phyloP scores from a whole-genome alignment of 257 asterid genomes.

The Rehmannia glutinosa region DNA sequence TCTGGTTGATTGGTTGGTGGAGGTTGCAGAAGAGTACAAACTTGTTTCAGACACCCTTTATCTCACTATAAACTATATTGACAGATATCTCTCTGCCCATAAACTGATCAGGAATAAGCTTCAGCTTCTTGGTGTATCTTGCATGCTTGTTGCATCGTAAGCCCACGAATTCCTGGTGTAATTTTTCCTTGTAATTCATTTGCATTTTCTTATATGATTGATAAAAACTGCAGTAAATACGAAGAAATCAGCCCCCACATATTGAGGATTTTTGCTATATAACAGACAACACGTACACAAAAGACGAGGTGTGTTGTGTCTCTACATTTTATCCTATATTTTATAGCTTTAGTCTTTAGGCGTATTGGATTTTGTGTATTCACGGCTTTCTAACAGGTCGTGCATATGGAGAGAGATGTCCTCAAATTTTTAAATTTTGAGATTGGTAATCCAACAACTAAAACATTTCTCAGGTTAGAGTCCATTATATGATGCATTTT shows the following conservation, averaged over 20 bases:
- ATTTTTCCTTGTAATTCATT: not conserved
- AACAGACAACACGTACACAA: constrained; percentile 78
- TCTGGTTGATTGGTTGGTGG: constrained; percentile 88
- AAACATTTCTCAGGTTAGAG: constrained; percentile 71
- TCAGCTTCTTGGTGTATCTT: constrained; percentile 90
- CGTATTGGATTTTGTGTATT: not conserved
- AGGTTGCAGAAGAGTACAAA: constrained; percentile 79
- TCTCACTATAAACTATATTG: constrained; percentile 64
- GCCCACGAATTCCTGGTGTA: constrained; percentile 9
- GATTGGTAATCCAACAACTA: constrained; percentile 67
- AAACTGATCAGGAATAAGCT: constrained; percentile 51
- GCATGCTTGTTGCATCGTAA: constrained; percentile 95
- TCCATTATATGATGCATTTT: not conserved
- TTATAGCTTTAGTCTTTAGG: not conserved
- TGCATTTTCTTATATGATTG: constrained; percentile 14
- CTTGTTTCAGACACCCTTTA: constrained; percentile 72
- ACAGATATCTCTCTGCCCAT: constrained; percentile 64
- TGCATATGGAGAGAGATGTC: constrained; percentile 62
- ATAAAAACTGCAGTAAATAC: constrained; percentile 56
- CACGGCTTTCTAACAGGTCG: constrained; percentile 34
- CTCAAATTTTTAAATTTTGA: constrained; percentile 59
- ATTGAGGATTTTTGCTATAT: constrained; percentile 80
- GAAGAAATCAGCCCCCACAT: constrained; percentile 78
- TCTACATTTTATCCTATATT: not conserved
- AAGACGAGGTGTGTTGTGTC: constrained; percentile 57